Base-by-base conservation (phyloP, 2,329 filamentous ascomycete species). In the Simplicillium aogashimaense region DNA sequence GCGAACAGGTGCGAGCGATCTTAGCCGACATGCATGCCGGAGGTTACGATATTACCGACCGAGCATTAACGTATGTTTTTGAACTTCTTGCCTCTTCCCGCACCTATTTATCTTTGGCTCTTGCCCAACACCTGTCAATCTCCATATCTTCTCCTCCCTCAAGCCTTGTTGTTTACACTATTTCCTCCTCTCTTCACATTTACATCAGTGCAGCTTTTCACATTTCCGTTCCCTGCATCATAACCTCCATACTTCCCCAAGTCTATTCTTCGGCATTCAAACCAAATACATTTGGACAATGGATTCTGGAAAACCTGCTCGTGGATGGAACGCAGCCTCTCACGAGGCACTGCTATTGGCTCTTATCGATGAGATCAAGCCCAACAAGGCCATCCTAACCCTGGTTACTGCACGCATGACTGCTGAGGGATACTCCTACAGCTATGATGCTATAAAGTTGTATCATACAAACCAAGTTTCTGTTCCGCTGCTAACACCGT, bases 31-130 rank as follows among this genome's bases (percentile, higher is more conserved):
- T 71, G 31, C 47, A 53, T 0, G 51, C 45, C 6, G 55, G 57
- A 41, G 66, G 65, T 9, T 67, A 70, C 40, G 47, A 47, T 1
- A 69, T 66, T 38, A 59, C 58, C 3, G 53, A 60, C 20, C 54
- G 52, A 20, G 67, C 66, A 38, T 58, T 69, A 29, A 55, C 61
- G 64, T 69, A 65, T 40, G 51, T 42, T 13, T 38, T 37, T 44
- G 39, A 25, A 15, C 40, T 39, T 8, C 37, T 29, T 37, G 38
- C 38, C 16, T 37, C 36, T 38, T 12, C 38, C 37, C 15, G 36
- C 37, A 20, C 18, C 13, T 15, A 33, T 17, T 31, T 36, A 16
- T 42, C 6, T 7, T 16, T 13, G 8, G 8, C n/a, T 18, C 28
- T 4, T 32, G 25, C 38, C 42, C 9, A 9, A 43, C 16, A 13